A percentile compares a stretch with the other conserved stretches of the same genome.
phyloP scores from a whole-genome alignment of 768 basidiomycete species.

The Tubosaeta sp. region DNA sequence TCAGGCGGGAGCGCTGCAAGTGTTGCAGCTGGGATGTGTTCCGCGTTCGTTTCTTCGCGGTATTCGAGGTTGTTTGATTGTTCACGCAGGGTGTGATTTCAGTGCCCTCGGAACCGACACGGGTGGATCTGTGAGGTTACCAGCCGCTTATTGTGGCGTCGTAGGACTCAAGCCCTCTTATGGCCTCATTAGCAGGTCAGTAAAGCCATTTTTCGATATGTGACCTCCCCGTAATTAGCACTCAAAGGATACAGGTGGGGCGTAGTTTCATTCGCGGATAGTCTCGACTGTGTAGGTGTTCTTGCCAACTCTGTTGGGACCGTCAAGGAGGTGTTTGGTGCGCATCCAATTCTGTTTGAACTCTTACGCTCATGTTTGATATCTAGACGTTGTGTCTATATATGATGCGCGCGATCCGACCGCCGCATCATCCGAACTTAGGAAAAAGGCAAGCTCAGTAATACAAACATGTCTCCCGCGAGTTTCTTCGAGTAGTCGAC shows the following conservation, averaged over 20 bases:
- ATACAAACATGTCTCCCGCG: conserved; percentile 14
- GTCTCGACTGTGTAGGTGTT: conserved; percentile 90
- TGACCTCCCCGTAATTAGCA: neutral
- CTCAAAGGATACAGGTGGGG: conserved; percentile 61
- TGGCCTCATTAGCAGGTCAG: conserved; percentile 80
- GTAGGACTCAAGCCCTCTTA: conserved; percentile 95
- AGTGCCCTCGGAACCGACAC: conserved; percentile 91
- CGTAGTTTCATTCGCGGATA: conserved; percentile 90
- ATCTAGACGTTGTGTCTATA: conserved; percentile 31
- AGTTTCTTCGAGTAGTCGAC: neutral
- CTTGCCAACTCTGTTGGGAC: conserved; percentile 52
- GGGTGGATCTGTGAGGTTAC: conserved; percentile 89
- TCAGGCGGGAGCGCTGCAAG: conserved; percentile 95
- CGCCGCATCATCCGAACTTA: conserved; percentile 42
- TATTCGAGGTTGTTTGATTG: neutral
- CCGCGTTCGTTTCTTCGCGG: conserved; percentile 56
- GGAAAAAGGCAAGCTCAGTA: conserved; percentile 33
- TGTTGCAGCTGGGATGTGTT: conserved; percentile 79
- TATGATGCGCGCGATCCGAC: conserved; percentile 77
- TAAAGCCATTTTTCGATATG: conserved; percentile 1
- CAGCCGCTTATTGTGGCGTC: conserved; percentile 91
- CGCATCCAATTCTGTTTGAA: neutral
- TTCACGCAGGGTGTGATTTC: neutral
- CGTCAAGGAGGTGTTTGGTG: conserved; percentile 61
- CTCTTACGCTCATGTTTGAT: conserved; percentile 3